Evolutionary conservation across 208 protist species (phyloP).

Genomic region (Trypanosoma boissoni): DNA sequence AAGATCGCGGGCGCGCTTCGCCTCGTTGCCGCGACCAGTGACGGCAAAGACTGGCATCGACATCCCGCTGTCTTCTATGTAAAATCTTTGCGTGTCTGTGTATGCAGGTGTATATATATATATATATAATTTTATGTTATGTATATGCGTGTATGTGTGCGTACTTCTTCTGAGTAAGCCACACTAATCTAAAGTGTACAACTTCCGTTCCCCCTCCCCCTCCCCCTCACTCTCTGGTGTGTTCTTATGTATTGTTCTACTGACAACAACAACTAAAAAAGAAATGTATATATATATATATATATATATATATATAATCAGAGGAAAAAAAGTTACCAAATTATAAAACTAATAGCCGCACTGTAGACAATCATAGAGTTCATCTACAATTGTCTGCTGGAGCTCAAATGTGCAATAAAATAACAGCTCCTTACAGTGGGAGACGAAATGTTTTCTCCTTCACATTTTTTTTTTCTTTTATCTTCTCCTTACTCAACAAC

Average conservation of each 20-base stretch:
- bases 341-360: too few species aligned
- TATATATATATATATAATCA: too few species aligned
- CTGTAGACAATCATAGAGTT: too few species aligned
- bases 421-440: too few species aligned
- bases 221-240: constrained; percentile 8
- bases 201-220: too few species aligned
- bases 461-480: background rate
- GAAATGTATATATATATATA: background rate
- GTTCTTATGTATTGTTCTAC: constrained; percentile 5
- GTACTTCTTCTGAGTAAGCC: background rate
- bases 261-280: constrained; percentile 1
- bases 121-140: constrained; percentile 1
- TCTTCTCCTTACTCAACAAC: background rate
- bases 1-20: constrained; percentile 18
- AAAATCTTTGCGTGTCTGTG: background rate
- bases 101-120: background rate
- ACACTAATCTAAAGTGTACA: background rate
- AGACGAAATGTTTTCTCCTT: background rate
- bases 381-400: too few species aligned
- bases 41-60: constrained; percentile 13
- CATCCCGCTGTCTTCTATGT: background rate
- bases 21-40: constrained; percentile 23
- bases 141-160: background rate
- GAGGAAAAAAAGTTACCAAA: too few species aligned
- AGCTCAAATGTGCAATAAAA: too few species aligned